Conservation (phyloP, 2,329 filamentous ascomycete species). For the Neofusicoccum sp. region DNA sequence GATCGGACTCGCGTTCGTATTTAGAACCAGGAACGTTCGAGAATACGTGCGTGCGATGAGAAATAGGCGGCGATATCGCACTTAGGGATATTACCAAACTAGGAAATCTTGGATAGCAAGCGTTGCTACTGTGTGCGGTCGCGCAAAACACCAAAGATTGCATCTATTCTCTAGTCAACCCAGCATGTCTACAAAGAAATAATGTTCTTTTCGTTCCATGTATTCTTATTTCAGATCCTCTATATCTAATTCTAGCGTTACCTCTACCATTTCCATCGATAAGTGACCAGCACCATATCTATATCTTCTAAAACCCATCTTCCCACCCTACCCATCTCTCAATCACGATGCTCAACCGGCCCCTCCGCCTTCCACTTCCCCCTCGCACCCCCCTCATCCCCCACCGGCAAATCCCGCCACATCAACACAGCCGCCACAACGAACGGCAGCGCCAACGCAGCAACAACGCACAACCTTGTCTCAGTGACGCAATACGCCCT, state of each 20-base stretch:
- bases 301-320: no score
- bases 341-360: not conserved
- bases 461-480: conserved; percentile 31
- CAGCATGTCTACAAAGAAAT: no score
- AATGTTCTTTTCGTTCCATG: no score
- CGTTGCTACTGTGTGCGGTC: no score
- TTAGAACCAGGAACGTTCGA: no score
- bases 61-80: not conserved
- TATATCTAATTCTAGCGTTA: not conserved
- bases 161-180: no score
- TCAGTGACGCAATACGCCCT: conserved; percentile 35
- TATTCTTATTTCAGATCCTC: no score
- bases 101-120: not conserved
- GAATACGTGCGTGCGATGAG: not conserved
- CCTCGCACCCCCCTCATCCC: not conserved
- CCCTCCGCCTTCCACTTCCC: not conserved
- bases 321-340: not conserved
- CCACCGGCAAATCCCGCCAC: conserved; percentile 14
- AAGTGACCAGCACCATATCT: no score
- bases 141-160: no score
- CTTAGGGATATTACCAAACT: not conserved
- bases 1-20: not conserved
- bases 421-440: not conserved
- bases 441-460: not conserved
- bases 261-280: not conserved